Evolutionary conservation across 1,284 basidiomycete genomes (phyloP), one percentile per base, ranked within the genome.

Genomic region (Ganoderma lucidum): DNA sequence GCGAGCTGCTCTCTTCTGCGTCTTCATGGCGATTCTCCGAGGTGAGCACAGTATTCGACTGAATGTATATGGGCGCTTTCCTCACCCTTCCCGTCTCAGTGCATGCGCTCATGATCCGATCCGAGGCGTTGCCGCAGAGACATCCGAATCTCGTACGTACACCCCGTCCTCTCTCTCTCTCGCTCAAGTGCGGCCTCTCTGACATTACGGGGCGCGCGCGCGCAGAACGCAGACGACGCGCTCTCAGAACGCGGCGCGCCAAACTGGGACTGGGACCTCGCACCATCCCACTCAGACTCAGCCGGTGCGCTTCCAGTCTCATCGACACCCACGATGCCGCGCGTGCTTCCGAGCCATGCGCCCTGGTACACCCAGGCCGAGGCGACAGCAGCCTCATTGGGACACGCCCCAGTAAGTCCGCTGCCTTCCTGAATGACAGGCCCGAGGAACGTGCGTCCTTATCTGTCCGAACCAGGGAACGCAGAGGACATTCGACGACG

Each of bases 1-100:
- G 5, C 35, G 35, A 19, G 35, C 32, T 19, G 55, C 35, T 59
- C 56, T 59, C 19, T 17, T 39, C 56, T 39, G 35, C 35, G 17
- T 59, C 30, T 23, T 59, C 56, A n/a, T 59, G 56, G 56, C 56
- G 56, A n/a, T 59, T n/a, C 30, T 59, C 35, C 35, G 10, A 59
- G 56, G 56, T 59, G 35, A 9, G 56, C 8, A n/a, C 32, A 15
- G 32, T n/a, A 15, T 4, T 32, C 3, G 3, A 5, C 35, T 19
- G 35, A 39, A 9, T 6, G 35, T 15, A n/a, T 9, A 28, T 15
- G 14, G 6, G 30, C 53, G 53, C 53, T 17, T 9, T 32, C 4
- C 53, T 56, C 32, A 56, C 28, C 53, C 15, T 32, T 32, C 53
- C 30, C 14, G 30, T 23, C 19, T 32, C 17, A 56, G 53, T 17